Evolutionary conservation across 2,329 filamentous ascomycete species (phyloP), one percentile per base, ranked within the genome.

Genomic region (Hymenoscyphus fraxineus): DNA sequence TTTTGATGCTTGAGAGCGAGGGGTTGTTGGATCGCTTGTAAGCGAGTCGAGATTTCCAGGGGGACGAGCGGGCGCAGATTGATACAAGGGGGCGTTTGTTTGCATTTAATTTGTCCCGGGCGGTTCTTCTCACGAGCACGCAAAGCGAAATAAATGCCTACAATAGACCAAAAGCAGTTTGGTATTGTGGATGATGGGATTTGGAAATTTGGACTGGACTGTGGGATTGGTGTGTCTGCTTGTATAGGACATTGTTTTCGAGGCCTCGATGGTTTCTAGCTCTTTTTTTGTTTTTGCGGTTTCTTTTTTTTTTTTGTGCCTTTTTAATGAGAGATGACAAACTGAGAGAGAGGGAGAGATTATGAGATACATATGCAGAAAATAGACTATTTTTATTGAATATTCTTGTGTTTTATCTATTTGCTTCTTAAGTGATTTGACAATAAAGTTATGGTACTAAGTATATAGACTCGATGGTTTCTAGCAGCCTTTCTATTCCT

Each of bases 1-100:
- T 99, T 68, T 83, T 99, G 74, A 80, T 97, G 80, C 83, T 99
- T 65, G 95, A 99, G 86, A 90, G 89, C 77, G 84, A 90, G 74
- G 95, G 95, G 59, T 85, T 97, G 74, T 82, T 99, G 74, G 94
- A 97, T 82, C 86, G 82, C 75, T 62, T 75, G 61, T 75, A 60
- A 56, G 54, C 22, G 54, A 47, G 41, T 47, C 41, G 2, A 27
- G 3, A 16, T n/a, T 4, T 47, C 10, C 9, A 47, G n/a, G n/a
- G n/a, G 41, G n/a, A 3, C 27, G 27, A 27, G 27, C 27, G 27
- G 27, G n/a, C n/a, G 41, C 41, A n/a, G 41, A n/a, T 47, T 47
- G 19, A n/a, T 16, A 47, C 41, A 47, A 47, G 41, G 41, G 41
- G 41, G 27, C 27, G 27, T 27, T 27, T n/a, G 41, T 47, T 47